A percentile compares a stretch with the other conserved stretches of the same genome.
phyloP scores from a whole-genome alignment of 169 alveolate species.

The Plasmodium gaboni region DNA sequence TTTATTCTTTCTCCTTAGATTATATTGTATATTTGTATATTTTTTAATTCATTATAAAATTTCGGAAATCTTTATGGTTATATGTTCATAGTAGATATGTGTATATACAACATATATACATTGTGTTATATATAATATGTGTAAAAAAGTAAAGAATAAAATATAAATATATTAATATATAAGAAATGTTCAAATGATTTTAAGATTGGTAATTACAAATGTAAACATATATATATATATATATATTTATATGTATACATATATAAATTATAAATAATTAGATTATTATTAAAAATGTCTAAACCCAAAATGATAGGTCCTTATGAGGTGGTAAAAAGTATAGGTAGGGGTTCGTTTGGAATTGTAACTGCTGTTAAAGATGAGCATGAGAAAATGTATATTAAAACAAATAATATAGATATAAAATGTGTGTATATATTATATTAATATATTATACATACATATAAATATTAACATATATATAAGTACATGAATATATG shows the following conservation, averaged over 20 bases:
- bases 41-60: too few species aligned
- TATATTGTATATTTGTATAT: too few species aligned
- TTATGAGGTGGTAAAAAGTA: conserved; percentile 68
- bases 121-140: too few species aligned
- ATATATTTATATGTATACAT: background rate
- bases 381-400: conserved; percentile 48
- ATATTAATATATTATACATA: background rate
- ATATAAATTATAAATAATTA: background rate
- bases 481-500: background rate
- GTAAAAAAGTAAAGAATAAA: too few species aligned
- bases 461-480: background rate
- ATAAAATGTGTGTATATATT: background rate
- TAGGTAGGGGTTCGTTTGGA: conserved; percentile 76
- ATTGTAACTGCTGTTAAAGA: conserved; percentile 71
- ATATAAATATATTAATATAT: too few species aligned
- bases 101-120: too few species aligned
- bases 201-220: too few species aligned
- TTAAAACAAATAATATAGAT: background rate
- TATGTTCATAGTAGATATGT: too few species aligned
- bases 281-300: conserved; percentile 49
- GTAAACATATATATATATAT: too few species aligned
- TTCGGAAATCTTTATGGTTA: too few species aligned
- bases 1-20: too few species aligned
- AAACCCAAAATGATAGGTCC: conserved; percentile 52
- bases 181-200: too few species aligned